Evolutionary conservation across 2,329 filamentous ascomycete species (phyloP).

Genomic region (Triangularia verruculosa): DNA sequence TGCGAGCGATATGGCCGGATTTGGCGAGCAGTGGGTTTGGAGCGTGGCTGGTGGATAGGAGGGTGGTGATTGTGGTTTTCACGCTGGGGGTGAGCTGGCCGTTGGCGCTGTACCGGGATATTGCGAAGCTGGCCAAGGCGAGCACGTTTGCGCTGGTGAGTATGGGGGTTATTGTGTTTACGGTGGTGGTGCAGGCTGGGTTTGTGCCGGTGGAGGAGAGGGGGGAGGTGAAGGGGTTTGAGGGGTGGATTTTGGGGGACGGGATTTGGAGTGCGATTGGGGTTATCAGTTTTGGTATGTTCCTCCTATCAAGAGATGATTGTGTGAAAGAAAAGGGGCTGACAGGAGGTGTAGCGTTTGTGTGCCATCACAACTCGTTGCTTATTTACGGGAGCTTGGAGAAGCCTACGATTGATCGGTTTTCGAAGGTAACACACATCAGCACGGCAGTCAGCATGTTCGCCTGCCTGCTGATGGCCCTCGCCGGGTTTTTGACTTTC

Average conservation of each 20-base stretch:
- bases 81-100: constrained; percentile 84
- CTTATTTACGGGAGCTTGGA: constrained; percentile 94
- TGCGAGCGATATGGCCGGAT: constrained; percentile 77
- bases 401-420: constrained; percentile 93
- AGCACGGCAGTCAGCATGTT: constrained; percentile 85
- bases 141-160: constrained; percentile 89
- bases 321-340: background rate
- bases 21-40: constrained; percentile 71
- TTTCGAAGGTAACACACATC: constrained; percentile 88
- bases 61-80: constrained; percentile 84
- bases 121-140: constrained; percentile 97
- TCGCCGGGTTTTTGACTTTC: constrained; percentile 89
- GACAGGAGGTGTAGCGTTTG: constrained; percentile 49
- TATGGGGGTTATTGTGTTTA: constrained; percentile 86
- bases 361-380: constrained; percentile 89
- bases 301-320: background rate
- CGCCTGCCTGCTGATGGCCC: constrained; percentile 85
- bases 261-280: constrained; percentile 95
- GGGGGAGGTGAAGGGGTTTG: constrained; percentile 63
- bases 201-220: constrained; percentile 68
- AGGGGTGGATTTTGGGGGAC: constrained; percentile 73
- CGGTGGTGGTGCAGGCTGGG: constrained; percentile 80
- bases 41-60: constrained; percentile 76
- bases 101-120: constrained; percentile 90
- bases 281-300: constrained; percentile 91